Base-by-base conservation (phyloP, 768 basidiomycete genomes). In the Pisolithus orientalis region DNA sequence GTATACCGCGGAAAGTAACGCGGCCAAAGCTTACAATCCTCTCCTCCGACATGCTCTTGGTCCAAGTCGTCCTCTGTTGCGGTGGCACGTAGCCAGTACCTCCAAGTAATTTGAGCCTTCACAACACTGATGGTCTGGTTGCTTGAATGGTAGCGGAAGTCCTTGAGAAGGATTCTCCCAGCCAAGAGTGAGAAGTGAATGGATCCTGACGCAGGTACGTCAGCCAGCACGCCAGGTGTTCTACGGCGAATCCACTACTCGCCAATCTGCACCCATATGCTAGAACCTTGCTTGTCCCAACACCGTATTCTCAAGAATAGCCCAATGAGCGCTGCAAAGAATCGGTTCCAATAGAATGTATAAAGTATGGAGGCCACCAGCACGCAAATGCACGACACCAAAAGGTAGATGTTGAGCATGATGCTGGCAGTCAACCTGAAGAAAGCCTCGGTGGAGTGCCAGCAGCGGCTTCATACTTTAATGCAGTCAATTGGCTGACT, bases 311-410 rank as follows among this genome's bases (percentile, higher is more conserved):
- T 86, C 46, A 95, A 69, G 11, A 80, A 58, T 50, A 82, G 73
- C 13, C 84, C 80, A 53, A 93, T 70, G 50, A 88, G 53, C 50
- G 77, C 79, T 0, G 83, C 92, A 53, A 95, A 66, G 47, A 95
- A 72, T 39, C 93, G 82, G 70, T 93, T 94, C 82, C 88, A 91
- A 72, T 88, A 96, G 78, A 96, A 94, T 57, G 90, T 77, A 70
- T 90, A 90, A 55, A 90, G 72, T 51, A 89, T 69, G 6, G 84
- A 70, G 14, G 75, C 77, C 34, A 80, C 46, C 56, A 76, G 67
- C 27, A 77, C 79, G 61, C 76, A 78, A 48, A 85, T 66, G 66
- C 83, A 86, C 47, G 82, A 74, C 54, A 84, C 73, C 56, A 90
- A 73, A 25, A 92, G 77, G 48, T 80, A 72, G 40, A 66, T 65